These are phyloP conservation scores for Phaeodactylum tricornutum DNA, from an alignment of 108 stramenopile species.

Conservation along the genomic window DNA sequence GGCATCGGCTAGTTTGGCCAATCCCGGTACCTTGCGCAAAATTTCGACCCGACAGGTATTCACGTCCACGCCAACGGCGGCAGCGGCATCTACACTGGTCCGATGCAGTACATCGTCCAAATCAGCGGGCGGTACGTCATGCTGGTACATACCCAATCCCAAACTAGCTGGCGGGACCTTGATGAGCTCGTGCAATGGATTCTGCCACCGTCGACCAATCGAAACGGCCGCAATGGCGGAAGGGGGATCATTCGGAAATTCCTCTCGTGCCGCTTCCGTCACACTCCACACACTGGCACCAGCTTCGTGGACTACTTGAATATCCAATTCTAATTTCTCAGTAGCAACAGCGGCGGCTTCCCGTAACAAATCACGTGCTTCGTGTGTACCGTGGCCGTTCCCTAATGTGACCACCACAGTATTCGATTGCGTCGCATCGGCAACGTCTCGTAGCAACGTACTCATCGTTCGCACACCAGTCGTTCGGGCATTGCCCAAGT, in stretches of 20 bases:
- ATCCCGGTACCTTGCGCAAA: conserved; percentile 43
- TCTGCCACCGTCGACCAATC: conserved; percentile 47
- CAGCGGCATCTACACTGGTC: conserved; percentile 40
- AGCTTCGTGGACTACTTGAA: conserved; percentile 54
- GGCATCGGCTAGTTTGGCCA: conserved; percentile 23
- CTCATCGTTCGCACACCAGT: not conserved
- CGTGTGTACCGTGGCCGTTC: conserved; percentile 56
- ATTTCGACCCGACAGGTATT: conserved; percentile 36
- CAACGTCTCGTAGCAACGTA: not conserved
- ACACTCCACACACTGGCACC: conserved; percentile 76
- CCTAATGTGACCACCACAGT: conserved; percentile 32
- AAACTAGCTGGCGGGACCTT: conserved; percentile 50
- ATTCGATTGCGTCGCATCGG: not conserved
- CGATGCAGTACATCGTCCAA: conserved; percentile 40
- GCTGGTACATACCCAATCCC: conserved; percentile 72
- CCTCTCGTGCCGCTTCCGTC: conserved; percentile 31
- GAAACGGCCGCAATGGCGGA: conserved; percentile 46
- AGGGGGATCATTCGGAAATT: conserved; percentile 43
- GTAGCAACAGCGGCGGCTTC: conserved; percentile 27
- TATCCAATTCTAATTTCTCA: conserved; percentile 17
- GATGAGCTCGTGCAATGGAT: conserved; percentile 52
- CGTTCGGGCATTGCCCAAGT: conserved; percentile 12
- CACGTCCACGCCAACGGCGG: conserved; percentile 47
- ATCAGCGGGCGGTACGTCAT: conserved; percentile 42
- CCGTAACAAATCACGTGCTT: conserved; percentile 28